Evolutionary conservation across 1,284 basidiomycete species (phyloP).

Genomic region (Peniophora sp.): DNA sequence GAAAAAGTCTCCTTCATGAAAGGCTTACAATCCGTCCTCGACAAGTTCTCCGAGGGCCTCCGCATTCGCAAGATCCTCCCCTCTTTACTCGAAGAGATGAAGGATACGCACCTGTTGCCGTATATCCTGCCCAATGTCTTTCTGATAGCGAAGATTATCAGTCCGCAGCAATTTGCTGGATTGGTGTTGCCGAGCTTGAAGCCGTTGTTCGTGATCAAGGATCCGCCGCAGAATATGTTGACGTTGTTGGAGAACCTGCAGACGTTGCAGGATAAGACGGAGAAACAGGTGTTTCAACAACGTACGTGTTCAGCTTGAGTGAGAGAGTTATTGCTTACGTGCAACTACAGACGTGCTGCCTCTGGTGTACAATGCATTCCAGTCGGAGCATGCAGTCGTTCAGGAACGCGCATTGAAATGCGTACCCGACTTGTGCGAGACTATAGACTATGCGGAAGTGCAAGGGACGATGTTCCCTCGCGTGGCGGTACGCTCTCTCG

Average conservation of each 20-base stretch:
- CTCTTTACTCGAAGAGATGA: constrained; percentile 55
- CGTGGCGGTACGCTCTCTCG: constrained; percentile 62
- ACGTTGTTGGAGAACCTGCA: constrained; percentile 86
- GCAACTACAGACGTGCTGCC: constrained; percentile 91
- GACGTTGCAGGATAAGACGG: constrained; percentile 86
- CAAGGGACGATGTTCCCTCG: constrained; percentile 82
- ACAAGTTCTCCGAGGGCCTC: constrained; percentile 70
- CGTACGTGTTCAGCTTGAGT: constrained; percentile 42
- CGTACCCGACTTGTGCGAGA: constrained; percentile 86
- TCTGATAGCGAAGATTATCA: constrained; percentile 75
- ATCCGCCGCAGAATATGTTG: constrained; percentile 96
- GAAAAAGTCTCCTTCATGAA: constrained; percentile 97
- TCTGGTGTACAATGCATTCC: constrained; percentile 90
- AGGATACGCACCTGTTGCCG: constrained; percentile 84
- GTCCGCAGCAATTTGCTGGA: constrained; percentile 74
- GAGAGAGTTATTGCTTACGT: too few species aligned
- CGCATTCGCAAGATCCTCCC: background rate
- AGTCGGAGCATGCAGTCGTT: constrained; percentile 84
- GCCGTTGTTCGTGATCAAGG: constrained; percentile 86
- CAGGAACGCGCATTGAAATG: constrained; percentile 87
- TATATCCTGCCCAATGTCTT: constrained; percentile 99
- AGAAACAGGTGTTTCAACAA: constrained; percentile 81
- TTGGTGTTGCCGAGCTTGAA: constrained; percentile 84
- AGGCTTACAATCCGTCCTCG: constrained; percentile 77
- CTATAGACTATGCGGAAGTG: constrained; percentile 89